Conservation (phyloP, 208 protist genomes). For the Leishmania aethiopica region DNA sequence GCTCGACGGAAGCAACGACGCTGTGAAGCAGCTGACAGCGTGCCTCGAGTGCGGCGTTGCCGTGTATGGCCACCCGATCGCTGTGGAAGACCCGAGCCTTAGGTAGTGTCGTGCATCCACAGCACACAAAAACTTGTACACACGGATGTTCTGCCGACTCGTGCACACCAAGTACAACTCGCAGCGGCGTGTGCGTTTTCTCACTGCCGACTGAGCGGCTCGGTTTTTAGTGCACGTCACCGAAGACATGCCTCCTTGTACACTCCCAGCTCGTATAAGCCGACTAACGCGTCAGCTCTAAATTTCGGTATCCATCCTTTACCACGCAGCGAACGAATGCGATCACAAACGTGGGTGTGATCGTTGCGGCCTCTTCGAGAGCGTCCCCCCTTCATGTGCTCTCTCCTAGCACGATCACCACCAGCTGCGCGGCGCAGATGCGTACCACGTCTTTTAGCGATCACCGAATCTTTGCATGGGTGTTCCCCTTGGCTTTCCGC, state of each 20-base stretch:
- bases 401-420: neutral
- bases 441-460: neutral
- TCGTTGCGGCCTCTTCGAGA: neutral
- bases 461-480: neutral
- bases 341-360: neutral
- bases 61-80: conserved; percentile 77
- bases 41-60: conserved; percentile 84
- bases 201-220: neutral
- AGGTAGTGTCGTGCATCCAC: neutral
- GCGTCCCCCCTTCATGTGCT: neutral
- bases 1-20: conserved; percentile 70
- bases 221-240: neutral
- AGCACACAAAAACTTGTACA: neutral
- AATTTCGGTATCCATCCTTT: neutral
- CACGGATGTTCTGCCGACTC: neutral
- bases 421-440: neutral
- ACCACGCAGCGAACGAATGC: neutral
- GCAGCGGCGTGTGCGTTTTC: neutral
- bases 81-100: conserved; percentile 19
- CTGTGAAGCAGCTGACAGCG: conserved; percentile 78
- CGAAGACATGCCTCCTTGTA: neutral
- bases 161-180: neutral
- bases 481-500: neutral
- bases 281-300: neutral
- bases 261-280: neutral